Base-by-base conservation (phyloP, 129 eudicot species). In the Arctium lappa region DNA sequence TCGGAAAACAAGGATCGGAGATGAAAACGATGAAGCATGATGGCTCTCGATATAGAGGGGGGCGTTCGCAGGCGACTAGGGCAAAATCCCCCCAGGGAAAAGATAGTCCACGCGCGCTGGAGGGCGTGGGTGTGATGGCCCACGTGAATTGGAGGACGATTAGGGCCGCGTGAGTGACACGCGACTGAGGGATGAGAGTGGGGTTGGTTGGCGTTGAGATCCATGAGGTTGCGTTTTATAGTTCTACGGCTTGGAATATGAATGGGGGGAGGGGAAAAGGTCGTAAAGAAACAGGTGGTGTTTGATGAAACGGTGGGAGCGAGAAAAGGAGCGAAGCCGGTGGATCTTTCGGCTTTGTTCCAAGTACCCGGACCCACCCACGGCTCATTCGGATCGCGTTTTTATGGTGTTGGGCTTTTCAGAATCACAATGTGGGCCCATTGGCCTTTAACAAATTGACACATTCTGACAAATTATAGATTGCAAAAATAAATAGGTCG, bases 21-120 rank as follows among this genome's bases (percentile, higher is more conserved):
- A 34, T 63, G 82, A 72, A 80, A 70, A 85, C 87, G 87, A 86
- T 69, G 81, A 77, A 50, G 86, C 77, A 82, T 53, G 86, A 86
- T 75, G 82, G 53, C 72, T 22, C 34, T 63, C 87, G 90, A 80
- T 83, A 86, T 80, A 77, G 84, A 79, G 79, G 82, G 84, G 81
- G 80, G 65, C 37, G 88, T 72, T 75, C 83, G 85, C 90, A 85
- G 88, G 84, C 84, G 89, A 89, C 77, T 80, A 80, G 85, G 92
- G 84, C 78, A 72, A 76, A 80, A 83, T 38, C 82, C 31, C 71
- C 65, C 72, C 31, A 53, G 50, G 36, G 70, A 2, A 37, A 13
- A 50, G 75, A 22, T 32, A 0, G 0, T 0, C 18, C 83, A 88
- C 91, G 89, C 89, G 89, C 91, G 56, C 13, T 77, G 15, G 69